Conservation (phyloP, 2,329 filamentous ascomycete genomes). For the Akanthomyces uredinophilus region DNA sequence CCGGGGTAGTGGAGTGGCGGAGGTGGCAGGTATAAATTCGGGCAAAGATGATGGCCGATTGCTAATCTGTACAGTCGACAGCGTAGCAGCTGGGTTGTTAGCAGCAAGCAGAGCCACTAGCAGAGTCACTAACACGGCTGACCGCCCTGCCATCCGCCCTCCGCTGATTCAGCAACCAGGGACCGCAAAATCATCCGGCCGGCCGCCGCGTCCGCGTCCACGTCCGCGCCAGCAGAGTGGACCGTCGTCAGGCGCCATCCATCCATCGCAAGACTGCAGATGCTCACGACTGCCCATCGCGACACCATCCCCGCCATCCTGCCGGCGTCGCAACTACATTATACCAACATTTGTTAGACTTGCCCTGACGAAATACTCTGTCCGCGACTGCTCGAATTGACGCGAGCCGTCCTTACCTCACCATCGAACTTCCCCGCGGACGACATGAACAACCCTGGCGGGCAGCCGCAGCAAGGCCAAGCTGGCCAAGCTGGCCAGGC, state of each 20-base stretch:
- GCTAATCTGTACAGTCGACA: too few species aligned
- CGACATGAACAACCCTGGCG: constrained; percentile 23
- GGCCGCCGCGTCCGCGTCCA: background rate
- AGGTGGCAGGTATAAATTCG: too few species aligned
- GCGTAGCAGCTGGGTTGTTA: background rate
- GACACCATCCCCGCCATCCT: background rate
- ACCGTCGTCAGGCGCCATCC: background rate
- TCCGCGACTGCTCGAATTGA: background rate
- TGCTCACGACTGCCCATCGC: constrained; percentile 1
- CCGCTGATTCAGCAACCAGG: constrained; percentile 12
- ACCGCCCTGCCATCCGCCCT: background rate
- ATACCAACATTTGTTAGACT: background rate
- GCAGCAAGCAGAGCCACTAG: background rate
- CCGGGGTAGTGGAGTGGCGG: background rate
- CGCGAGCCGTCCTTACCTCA: background rate
- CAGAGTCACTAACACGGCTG: background rate
- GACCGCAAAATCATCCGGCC: constrained; percentile 8
- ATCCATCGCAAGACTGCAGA: background rate
- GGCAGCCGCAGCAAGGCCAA: constrained; percentile 22
- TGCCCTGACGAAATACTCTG: background rate
- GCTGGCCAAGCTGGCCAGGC: constrained; percentile 21
- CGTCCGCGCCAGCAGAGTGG: background rate
- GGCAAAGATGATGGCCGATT: background rate
- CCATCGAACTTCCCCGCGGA: constrained; percentile 1
- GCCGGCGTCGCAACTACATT: background rate